Percentiles rank a stretch among this genome's conserved stretches.
Conservation (phyloP, 1,139 yeast species). For the Lodderomyces margitis region DNA sequence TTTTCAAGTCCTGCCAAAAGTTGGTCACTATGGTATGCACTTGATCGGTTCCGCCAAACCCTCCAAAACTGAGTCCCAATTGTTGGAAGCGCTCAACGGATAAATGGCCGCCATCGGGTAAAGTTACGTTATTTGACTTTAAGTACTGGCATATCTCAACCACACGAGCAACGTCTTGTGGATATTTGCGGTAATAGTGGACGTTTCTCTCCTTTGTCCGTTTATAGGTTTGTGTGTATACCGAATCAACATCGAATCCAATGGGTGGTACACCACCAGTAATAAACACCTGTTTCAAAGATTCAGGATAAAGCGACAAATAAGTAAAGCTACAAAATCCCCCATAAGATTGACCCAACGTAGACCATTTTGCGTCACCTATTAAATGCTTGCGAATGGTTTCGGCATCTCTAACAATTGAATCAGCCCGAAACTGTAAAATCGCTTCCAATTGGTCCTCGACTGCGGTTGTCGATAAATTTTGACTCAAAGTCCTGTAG, state of each 20-base stretch:
- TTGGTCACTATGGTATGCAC: slow-evolving; percentile 44
- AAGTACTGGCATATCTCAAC: slow-evolving; percentile 29
- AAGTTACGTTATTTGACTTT: slow-evolving; percentile 17
- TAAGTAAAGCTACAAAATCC: slow-evolving; percentile 54
- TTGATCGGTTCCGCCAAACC: slow-evolving; percentile 46
- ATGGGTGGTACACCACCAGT: slow-evolving; percentile 63
- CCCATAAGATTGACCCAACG: slow-evolving; percentile 58
- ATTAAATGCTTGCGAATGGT: slow-evolving; percentile 36
- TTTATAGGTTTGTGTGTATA: slow-evolving; percentile 46
- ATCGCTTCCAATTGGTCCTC: slow-evolving; percentile 35
- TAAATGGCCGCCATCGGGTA: slow-evolving; percentile 53
- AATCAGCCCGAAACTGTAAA: slow-evolving; percentile 49
- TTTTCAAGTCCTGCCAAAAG: slow-evolving; percentile 36
- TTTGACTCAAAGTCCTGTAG: slow-evolving; percentile 22
- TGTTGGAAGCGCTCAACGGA: slow-evolving; percentile 53
- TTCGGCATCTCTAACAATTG: slow-evolving; percentile 52
- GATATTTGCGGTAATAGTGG: slow-evolving; percentile 48
- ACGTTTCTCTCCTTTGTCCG: slow-evolving; percentile 47
- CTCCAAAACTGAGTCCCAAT: slow-evolving; percentile 51
- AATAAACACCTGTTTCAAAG: slow-evolving; percentile 40
- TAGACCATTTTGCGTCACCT: slow-evolving; percentile 42
- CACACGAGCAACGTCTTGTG: slow-evolving; percentile 42
- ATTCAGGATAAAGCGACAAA: slow-evolving; percentile 42
- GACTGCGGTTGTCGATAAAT: slow-evolving; percentile 16
- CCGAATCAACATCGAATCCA: slow-evolving; percentile 41